phyloP scores from a whole-genome alignment of 2,329 filamentous ascomycete genomes.

The Stagonosporopsis chrysanthemi region DNA sequence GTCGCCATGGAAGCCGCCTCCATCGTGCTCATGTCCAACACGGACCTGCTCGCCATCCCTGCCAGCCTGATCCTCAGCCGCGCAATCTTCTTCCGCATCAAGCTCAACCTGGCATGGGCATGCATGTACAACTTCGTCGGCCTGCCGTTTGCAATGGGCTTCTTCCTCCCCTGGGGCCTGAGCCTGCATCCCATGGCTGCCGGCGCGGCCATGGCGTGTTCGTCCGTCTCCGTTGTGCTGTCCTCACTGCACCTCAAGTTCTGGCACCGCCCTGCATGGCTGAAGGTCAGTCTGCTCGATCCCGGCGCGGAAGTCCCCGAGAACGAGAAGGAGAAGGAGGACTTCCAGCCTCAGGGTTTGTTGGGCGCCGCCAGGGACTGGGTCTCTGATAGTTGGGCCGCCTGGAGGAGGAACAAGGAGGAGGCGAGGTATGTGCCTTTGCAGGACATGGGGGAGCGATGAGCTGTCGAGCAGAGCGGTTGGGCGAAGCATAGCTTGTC shows the following conservation, averaged over 20 bases:
- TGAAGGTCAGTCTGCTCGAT: slow-evolving; percentile 74
- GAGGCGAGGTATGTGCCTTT: slow-evolving; percentile 57
- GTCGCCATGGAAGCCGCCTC: slow-evolving; percentile 98
- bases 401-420: slow-evolving; percentile 49
- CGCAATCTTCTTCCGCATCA: slow-evolving; percentile 90
- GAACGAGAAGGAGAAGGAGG: slow-evolving; percentile 39
- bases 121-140: slow-evolving; percentile 92
- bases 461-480: not conserved
- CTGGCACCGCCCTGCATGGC: slow-evolving; percentile 86
- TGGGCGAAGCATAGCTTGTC: not conserved
- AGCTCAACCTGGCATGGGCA: slow-evolving; percentile 90
- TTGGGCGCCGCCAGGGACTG: slow-evolving; percentile 36
- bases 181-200: slow-evolving; percentile 94
- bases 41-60: slow-evolving; percentile 92
- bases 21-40: slow-evolving; percentile 92
- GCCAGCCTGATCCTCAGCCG: slow-evolving; percentile 82
- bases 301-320: slow-evolving; percentile 42
- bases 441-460: slow-evolving; percentile 51
- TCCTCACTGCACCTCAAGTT: slow-evolving; percentile 84
- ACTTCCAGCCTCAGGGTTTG: slow-evolving; percentile 28
- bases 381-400: slow-evolving; percentile 40
- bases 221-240: slow-evolving; percentile 86
- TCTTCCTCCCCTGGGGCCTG: slow-evolving; percentile 88
- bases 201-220: slow-evolving; percentile 90
- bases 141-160: slow-evolving; percentile 94